Evolutionary conservation across 139 green algal genomes (phyloP).

Genomic region (Bryopsis sp.): DNA sequence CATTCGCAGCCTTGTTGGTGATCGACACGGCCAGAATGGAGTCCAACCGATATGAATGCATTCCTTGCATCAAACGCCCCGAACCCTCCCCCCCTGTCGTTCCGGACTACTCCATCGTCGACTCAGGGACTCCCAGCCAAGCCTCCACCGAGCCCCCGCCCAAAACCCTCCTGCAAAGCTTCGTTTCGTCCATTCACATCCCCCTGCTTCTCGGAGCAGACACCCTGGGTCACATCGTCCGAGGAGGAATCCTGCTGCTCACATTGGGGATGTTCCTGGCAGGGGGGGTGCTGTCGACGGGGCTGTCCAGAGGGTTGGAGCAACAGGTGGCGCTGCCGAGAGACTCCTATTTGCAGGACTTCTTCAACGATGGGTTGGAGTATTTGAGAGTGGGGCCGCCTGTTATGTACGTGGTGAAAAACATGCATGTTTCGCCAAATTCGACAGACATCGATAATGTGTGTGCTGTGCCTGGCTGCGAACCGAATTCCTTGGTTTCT

Average conservation of each 20-base stretch:
- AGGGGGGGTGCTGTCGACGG: conserved; percentile 18
- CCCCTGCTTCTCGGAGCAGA: background rate
- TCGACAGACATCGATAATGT: conserved; percentile 47
- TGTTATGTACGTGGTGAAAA: conserved; percentile 68
- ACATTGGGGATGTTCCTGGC: conserved; percentile 22
- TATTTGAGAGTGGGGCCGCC: conserved; percentile 77
- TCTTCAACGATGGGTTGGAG: conserved; percentile 64
- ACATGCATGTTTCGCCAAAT: conserved; percentile 48
- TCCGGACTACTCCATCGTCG: conserved; percentile 7
- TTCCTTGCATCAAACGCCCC: conserved; percentile 39
- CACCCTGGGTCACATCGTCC: background rate
- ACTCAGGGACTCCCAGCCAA: conserved; percentile 5
- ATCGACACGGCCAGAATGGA: conserved; percentile 54
- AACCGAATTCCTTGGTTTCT: conserved; percentile 60
- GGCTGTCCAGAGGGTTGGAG: conserved; percentile 61
- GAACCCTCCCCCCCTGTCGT: background rate
- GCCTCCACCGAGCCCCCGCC: background rate
- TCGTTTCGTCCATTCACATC: conserved; percentile 2
- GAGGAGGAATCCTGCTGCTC: background rate
- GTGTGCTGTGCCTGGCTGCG: conserved; percentile 68
- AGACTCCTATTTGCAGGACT: conserved; percentile 89
- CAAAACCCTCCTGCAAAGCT: background rate
- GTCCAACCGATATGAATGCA: conserved; percentile 45
- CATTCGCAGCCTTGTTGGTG: conserved; percentile 65
- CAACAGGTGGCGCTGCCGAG: conserved; percentile 75